Base-by-base conservation (phyloP, 2,329 filamentous ascomycete genomes). In the Graphilbum ipis-grandicollis region DNA sequence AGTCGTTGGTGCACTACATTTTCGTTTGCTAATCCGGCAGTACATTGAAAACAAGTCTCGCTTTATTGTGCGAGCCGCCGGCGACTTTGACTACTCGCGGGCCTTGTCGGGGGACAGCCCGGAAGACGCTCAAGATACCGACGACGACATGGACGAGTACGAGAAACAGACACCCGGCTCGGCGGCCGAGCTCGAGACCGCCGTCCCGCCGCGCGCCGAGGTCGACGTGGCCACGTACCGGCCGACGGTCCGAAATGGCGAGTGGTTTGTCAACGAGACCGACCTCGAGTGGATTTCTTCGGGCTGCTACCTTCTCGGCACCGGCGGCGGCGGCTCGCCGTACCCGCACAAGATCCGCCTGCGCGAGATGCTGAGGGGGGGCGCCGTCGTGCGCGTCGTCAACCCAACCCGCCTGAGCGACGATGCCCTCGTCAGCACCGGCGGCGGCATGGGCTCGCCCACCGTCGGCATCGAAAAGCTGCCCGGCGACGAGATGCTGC, bases 401-500 rank as follows among this genome's bases (percentile, higher is more conserved):
- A 65, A 57, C 35, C 61, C 66, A 0, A 48, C 59, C 10, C 62
- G 69, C 38, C 52, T 75, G 2, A 44, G 56, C 0, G 63, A 70
- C 38, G 55, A 65, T 32, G 65, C 63, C 5, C 54, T 59, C 1
- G 60, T 77, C 23, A 67, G 64, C 9, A 68, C 66, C 39, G 70
- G 67, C 9, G 70, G 69, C 1, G 65, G 65, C 41, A 66, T 65
- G 44, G 71, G 72, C 23, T 71, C 66, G 14, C 73, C 73, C 1
- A 69, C 68, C 4, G 71, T 76, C 0, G 60, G 60, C 1, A 68
- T 73, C 39, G 72, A 78, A 52, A 71, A 72, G 45, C 59, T 75
- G 1, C 58, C 62, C 1, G 68, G 66, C 12, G 62, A 71, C 44
- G 71, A 76, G 48, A 60, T 68, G 46, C 53, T 63, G 30, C 52